Percentiles rank a stretch among this genome's conserved stretches.
These are phyloP conservation scores for Coemansia sp. DNA, from an alignment of 192 early-diverging fungal genomes.

Conservation along the genomic window DNA sequence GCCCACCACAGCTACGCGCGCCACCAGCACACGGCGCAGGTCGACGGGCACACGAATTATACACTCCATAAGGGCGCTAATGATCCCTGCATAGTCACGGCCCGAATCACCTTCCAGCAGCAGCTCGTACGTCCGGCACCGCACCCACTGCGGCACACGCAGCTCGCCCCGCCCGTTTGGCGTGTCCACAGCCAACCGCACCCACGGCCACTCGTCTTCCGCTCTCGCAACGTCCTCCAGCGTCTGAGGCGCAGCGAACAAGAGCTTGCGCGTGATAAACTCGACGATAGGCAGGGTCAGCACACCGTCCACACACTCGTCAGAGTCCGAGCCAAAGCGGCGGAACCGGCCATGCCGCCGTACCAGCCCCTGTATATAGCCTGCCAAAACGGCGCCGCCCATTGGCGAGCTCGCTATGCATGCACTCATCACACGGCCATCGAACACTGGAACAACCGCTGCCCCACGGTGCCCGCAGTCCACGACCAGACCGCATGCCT, in stretches of 20 bases:
- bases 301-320: not conserved
- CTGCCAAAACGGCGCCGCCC: slow-evolving; percentile 16
- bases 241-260: not conserved
- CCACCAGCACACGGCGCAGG: slow-evolving; percentile 64
- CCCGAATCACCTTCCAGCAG: slow-evolving; percentile 74
- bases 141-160: slow-evolving; percentile 81
- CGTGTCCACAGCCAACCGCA: slow-evolving; percentile 10
- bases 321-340: not conserved
- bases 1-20: slow-evolving; percentile 71
- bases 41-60: slow-evolving; percentile 67
- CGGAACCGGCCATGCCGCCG: slow-evolving; percentile 13
- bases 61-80: slow-evolving; percentile 57
- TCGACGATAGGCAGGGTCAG: not conserved
- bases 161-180: slow-evolving; percentile 55
- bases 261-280: slow-evolving; percentile 8
- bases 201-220: not conserved
- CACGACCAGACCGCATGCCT: slow-evolving; percentile 77
- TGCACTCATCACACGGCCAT: slow-evolving; percentile 21
- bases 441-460: slow-evolving; percentile 72
- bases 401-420: slow-evolving; percentile 14
- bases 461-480: slow-evolving; percentile 81
- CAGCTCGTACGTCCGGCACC: slow-evolving; percentile 76
- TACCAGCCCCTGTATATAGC: slow-evolving; percentile 12
- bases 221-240: not conserved
- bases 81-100: slow-evolving; percentile 61